Conservation (phyloP, 2,329 filamentous ascomycete genomes). For the Epichloe brachyelytri region DNA sequence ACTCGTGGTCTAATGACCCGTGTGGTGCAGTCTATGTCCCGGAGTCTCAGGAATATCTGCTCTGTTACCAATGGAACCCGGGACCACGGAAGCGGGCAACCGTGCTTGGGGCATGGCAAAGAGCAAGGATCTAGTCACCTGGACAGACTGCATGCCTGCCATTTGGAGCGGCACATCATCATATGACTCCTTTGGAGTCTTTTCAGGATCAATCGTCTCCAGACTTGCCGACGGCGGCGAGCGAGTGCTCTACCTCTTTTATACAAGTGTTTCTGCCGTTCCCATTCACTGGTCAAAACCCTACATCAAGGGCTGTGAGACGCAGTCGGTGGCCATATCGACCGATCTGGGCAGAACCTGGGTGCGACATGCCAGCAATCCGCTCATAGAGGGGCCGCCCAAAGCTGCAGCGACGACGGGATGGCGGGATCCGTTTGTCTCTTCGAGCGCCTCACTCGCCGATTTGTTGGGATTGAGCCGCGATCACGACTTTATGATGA, state of each 20-base stretch:
- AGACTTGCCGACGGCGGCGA: constrained; percentile 25
- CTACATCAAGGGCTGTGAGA: constrained; percentile 30
- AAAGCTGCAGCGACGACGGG: constrained; percentile 10
- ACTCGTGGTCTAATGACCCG: constrained; percentile 27
- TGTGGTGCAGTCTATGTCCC: constrained; percentile 30
- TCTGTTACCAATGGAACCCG: constrained; percentile 24
- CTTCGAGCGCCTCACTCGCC: constrained; percentile 10
- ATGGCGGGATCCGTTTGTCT: constrained; percentile 16
- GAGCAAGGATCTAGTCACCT: constrained; percentile 28
- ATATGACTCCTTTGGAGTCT: constrained; percentile 30
- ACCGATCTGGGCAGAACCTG: constrained; percentile 18
- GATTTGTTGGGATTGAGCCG: constrained; percentile 6
- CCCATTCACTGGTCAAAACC: constrained; percentile 32
- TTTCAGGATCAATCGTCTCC: constrained; percentile 30
- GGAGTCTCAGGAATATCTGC: constrained; percentile 26
- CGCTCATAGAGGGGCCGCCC: constrained; percentile 10
- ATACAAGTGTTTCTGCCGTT: constrained; percentile 29
- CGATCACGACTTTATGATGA: constrained; percentile 25
- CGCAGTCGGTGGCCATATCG: constrained; percentile 28
- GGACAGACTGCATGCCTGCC: constrained; percentile 8
- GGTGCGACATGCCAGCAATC: constrained; percentile 10
- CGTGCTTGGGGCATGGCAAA: constrained; percentile 19
- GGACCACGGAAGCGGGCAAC: constrained; percentile 13
- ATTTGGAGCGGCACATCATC: constrained; percentile 16
- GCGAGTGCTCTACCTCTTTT: constrained; percentile 22